Percentiles rank a stretch among this genome's conserved stretches.
phyloP scores from a whole-genome alignment of 805 yeast species.

The Yamadazyma tumulicola region DNA sequence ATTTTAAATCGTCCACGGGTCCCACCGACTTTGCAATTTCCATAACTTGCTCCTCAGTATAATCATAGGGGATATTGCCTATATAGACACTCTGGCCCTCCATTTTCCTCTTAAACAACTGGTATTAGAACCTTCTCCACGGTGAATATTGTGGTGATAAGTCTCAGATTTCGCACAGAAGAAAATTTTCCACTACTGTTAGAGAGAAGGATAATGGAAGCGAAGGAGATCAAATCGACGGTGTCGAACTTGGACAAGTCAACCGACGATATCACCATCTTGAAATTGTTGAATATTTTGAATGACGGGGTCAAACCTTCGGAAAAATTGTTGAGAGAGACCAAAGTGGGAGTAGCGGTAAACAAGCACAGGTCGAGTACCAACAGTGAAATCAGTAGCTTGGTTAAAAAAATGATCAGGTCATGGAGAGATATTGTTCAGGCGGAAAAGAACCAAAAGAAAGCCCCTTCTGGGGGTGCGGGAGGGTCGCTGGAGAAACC shows the following conservation, averaged over 20 bases:
- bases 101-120: too few species aligned
- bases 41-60: conserved; percentile 88
- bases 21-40: conserved; percentile 87
- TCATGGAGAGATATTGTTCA: conserved; percentile 89
- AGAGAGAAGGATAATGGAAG: conserved; percentile 54
- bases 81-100: conserved; percentile 52
- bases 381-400: conserved; percentile 62
- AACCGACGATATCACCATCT: conserved; percentile 56
- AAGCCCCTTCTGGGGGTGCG: conserved; percentile 14
- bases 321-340: conserved; percentile 81
- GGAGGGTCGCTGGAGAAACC: conserved; percentile 6
- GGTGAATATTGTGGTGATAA: too few species aligned
- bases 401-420: conserved; percentile 80
- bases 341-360: conserved; percentile 96
- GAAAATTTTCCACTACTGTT: neutral
- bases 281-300: conserved; percentile 62
- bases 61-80: conserved; percentile 89
- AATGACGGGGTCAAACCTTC: conserved; percentile 77
- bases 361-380: conserved; percentile 74
- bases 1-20: conserved; percentile 70
- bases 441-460: conserved; percentile 50
- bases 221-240: conserved; percentile 67
- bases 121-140: too few species aligned
- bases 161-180: conserved; percentile 1
- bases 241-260: conserved; percentile 72